These are phyloP conservation scores for Dioscorea dumetorum DNA, from an alignment of 106 monocot genomes.

Conservation along the genomic window DNA sequence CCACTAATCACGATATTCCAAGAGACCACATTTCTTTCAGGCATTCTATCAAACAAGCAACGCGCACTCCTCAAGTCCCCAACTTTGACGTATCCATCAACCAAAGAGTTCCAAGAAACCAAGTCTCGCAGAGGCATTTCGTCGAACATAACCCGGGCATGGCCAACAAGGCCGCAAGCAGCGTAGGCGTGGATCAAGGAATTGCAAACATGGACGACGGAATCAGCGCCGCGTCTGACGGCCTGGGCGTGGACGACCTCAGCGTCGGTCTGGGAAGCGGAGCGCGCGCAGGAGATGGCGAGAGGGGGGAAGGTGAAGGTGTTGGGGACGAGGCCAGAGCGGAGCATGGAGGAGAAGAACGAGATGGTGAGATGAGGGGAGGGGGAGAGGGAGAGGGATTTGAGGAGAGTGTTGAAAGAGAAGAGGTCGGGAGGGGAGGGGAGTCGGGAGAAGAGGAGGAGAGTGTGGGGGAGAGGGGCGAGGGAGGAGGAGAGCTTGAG, in stretches of 20 bases:
- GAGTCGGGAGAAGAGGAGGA: constrained; percentile 17
- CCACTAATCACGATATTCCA: constrained; percentile 47
- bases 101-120: constrained; percentile 29
- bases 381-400: constrained; percentile 9
- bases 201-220: constrained; percentile 10
- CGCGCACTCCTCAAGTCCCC: constrained; percentile 20
- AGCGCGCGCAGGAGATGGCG: constrained; percentile 7
- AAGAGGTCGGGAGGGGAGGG: constrained; percentile 14
- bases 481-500: background rate
- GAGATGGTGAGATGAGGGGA: constrained; percentile 6
- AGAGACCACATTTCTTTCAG: constrained; percentile 29
- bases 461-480: background rate
- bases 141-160: constrained; percentile 27
- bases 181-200: constrained; percentile 30
- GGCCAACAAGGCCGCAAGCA: constrained; percentile 6
- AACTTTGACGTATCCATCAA: constrained; percentile 12
- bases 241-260: constrained; percentile 20
- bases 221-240: constrained; percentile 16
- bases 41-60: constrained; percentile 29
- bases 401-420: constrained; percentile 19
- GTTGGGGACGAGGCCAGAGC: constrained; percentile 19
- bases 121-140: constrained; percentile 22
- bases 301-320: constrained; percentile 31
- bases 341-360: constrained; percentile 16
- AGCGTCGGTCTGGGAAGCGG: constrained; percentile 1